Evolutionary conservation across 2,329 filamentous ascomycete species (phyloP).

Genomic region (Alternaria burnsii): DNA sequence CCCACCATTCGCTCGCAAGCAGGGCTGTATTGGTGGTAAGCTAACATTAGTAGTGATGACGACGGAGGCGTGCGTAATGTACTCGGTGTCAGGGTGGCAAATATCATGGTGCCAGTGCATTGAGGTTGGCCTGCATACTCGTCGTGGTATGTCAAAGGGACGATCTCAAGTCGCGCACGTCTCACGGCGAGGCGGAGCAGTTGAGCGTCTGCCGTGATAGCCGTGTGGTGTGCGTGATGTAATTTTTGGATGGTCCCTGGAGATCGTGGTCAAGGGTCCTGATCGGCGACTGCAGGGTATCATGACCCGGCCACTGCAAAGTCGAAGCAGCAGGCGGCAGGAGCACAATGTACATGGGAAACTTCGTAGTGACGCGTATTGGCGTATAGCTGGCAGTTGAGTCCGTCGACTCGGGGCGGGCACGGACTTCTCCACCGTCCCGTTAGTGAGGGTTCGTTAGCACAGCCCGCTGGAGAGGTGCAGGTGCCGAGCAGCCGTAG

Average conservation of each 20-base stretch:
- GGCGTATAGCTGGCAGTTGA: neutral
- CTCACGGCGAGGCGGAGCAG: conserved; percentile 9
- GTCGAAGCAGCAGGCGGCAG: neutral
- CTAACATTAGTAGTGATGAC: neutral
- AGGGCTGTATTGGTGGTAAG: neutral
- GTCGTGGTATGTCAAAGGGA: neutral
- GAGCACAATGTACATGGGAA: neutral
- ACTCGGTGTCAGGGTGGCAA: neutral
- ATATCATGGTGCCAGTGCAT: neutral
- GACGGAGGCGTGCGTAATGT: neutral
- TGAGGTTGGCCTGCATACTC: neutral
- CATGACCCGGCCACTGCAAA: neutral
- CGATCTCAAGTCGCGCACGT: conserved; percentile 11
- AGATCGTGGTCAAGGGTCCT: conserved; percentile 7
- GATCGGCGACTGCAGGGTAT: conserved; percentile 1
- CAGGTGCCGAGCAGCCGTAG: conserved; percentile 18
- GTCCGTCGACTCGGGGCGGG: neutral
- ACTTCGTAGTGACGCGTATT: neutral
- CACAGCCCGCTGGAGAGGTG: conserved; percentile 7
- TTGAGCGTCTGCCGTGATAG: conserved; percentile 6
- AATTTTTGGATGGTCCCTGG: conserved; percentile 17
- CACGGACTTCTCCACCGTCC: conserved; percentile 19
- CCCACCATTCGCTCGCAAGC: conserved; percentile 5
- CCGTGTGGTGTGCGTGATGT: conserved; percentile 9
- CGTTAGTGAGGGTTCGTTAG: conserved; percentile 7